A percentile compares a stretch with the other conserved stretches of the same genome.
Evolutionary conservation across 306 rosid species (phyloP).

Genomic region (Cucurbita ficifolia): DNA sequence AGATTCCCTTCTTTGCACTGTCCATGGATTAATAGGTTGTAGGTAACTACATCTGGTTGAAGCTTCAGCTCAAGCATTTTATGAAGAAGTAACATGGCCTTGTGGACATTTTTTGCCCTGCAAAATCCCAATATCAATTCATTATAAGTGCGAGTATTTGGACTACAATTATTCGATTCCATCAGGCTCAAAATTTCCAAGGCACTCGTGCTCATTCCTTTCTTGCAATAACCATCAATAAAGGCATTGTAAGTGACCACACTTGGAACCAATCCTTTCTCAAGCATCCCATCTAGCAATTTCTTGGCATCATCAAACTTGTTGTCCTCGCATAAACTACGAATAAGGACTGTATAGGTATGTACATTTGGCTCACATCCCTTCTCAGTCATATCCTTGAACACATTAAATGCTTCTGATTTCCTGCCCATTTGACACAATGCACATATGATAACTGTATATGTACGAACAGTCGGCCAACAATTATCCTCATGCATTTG

Average conservation of each 20-base stretch:
- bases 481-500: conserved; percentile 54
- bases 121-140: conserved; percentile 67
- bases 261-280: conserved; percentile 43
- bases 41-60: conserved; percentile 41
- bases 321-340: conserved; percentile 36
- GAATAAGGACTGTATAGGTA: conserved; percentile 57
- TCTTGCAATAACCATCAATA: conserved; percentile 58
- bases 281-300: conserved; percentile 36
- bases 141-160: conserved; percentile 51
- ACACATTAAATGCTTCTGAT: conserved; percentile 30
- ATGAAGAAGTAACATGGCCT: conserved; percentile 57
- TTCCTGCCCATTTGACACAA: conserved; percentile 39
- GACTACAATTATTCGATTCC: conserved; percentile 44
- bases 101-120: conserved; percentile 43
- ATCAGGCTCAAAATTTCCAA: conserved; percentile 39
- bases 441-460: conserved; percentile 35
- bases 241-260: conserved; percentile 54
- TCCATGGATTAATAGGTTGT: conserved; percentile 60
- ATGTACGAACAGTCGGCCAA: conserved; percentile 42
- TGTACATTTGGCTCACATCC: conserved; percentile 56
- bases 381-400: conserved; percentile 42
- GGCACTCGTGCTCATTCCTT: conserved; percentile 43
- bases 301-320: conserved; percentile 40
- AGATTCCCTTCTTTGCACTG: conserved; percentile 49
- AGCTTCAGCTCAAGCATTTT: conserved; percentile 48